Evolutionary conservation across 1,284 basidiomycete species (phyloP).

Genomic region (Taiwanofungus camphoratus): DNA sequence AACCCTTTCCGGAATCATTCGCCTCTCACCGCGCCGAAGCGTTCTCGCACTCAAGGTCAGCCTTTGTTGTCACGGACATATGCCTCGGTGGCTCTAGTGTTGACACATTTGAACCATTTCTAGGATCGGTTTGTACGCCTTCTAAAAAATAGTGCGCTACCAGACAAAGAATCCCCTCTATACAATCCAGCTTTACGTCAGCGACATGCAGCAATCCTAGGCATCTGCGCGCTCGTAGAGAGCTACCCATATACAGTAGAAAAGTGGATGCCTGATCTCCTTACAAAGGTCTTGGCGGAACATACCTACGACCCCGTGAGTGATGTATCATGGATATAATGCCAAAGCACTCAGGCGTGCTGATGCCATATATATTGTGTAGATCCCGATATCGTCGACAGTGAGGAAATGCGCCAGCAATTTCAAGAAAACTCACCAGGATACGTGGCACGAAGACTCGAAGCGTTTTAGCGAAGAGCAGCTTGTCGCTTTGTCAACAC

Average conservation of each 20-base stretch:
- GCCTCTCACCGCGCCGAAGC: conserved; percentile 73
- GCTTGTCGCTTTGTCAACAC: conserved; percentile 61
- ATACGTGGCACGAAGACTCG: conserved; percentile 82
- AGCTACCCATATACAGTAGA: conserved; percentile 85
- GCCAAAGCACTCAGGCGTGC: neutral
- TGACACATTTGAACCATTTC: conserved; percentile 4
- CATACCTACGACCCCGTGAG: conserved; percentile 75
- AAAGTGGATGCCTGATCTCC: conserved; percentile 76
- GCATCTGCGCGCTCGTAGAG: conserved; percentile 73
- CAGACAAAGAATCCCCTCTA: conserved; percentile 46
- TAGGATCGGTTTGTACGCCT: conserved; percentile 67
- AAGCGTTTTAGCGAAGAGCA: conserved; percentile 73
- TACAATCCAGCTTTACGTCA: conserved; percentile 64
- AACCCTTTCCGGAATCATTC: conserved; percentile 75
- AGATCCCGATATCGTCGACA: conserved; percentile 71
- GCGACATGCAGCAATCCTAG: conserved; percentile 75
- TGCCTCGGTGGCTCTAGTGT: too few relatives aligned
- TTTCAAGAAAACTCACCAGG: conserved; percentile 75
- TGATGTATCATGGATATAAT: conserved; percentile 1
- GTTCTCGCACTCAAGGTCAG: conserved; percentile 62
- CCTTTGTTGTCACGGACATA: neutral
- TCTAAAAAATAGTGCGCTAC: conserved; percentile 54
- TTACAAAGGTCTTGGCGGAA: conserved; percentile 68
- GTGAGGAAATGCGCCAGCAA: conserved; percentile 69
- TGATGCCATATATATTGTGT: neutral